A percentile compares a stretch with the other conserved stretches of the same genome.
Evolutionary conservation across 1,139 yeast species (phyloP).

Genomic region (Yamadazyma triangularis): DNA sequence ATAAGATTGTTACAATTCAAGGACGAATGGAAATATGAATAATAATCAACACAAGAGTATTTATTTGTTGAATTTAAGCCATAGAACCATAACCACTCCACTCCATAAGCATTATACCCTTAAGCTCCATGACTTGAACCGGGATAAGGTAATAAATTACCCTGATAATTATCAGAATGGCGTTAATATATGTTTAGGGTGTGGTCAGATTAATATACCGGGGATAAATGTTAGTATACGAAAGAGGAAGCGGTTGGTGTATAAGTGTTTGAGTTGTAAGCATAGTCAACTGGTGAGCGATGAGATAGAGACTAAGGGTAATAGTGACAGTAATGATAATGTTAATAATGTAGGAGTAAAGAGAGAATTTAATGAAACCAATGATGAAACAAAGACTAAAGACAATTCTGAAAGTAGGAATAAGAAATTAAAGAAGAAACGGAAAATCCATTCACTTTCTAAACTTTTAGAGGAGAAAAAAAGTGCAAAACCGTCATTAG

Average conservation of each 20-base stretch:
- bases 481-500: conserved; percentile 36
- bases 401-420: background rate
- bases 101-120: conserved; percentile 24
- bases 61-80: conserved; percentile 25
- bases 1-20: too few species aligned
- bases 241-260: conserved; percentile 6
- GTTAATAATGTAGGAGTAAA: too few species aligned
- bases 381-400: background rate
- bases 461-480: conserved; percentile 36
- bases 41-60: conserved; percentile 18
- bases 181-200: conserved; percentile 37
- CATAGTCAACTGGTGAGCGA: too few species aligned
- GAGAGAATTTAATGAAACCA: too few species aligned
- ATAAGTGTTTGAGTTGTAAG: conserved; percentile 12
- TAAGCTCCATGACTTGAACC: conserved; percentile 18
- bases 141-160: conserved; percentile 21
- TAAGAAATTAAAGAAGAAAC: conserved; percentile 16
- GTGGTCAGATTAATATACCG: conserved; percentile 44
- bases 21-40: conserved; percentile 5
- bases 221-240: conserved; percentile 34
- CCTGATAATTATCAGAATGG: conserved; percentile 20
- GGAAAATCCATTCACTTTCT: conserved; percentile 31
- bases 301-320: too few species aligned
- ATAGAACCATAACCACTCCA: conserved; percentile 15
- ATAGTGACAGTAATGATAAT: too few species aligned